Base-by-base conservation (phyloP, 768 basidiomycete species). In the Boletus fagicola region DNA sequence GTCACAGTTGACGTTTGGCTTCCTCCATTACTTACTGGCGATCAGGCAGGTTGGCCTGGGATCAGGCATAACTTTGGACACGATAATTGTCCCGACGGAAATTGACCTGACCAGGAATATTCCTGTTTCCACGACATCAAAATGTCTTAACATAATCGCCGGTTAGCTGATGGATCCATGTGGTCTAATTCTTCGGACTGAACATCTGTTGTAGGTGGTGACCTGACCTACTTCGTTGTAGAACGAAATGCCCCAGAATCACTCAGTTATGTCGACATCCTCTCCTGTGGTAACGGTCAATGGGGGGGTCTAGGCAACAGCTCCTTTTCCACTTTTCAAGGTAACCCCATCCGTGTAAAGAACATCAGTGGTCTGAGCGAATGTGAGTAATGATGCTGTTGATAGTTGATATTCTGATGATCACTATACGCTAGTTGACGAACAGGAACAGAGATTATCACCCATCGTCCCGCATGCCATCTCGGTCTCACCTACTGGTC, bases 201-300 rank as follows among this genome's bases (percentile, higher is more conserved):
- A 60, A 30, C 30, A 30, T 33, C 22, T 51, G 50, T 57, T 35
- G 5, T 30, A 86, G 90, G 88, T 22, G 91, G 89, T 16, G 85
- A 93, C 68, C 71, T 91, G 62, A 85, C 88, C 6, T 87, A 85
- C 56, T 94, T 94, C 68, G 81, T 84, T 28, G 85, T 90, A 24
- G 85, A 93, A 72, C 80, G 82, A 33, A 67, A 51, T 51, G 71
- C 72, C 22, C 68, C 66, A 20, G 68, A 68, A 36, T 60, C 75
- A 5, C 72, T 71, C 40, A 70, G 66, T 28, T 74, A 73, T 46
- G 66, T 85, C 15, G 83, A 86, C 59, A 61, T 94, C 3, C 79
- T 94, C 30, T 83, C 88, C 57, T 88, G 87, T 64, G 92, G 93
- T 3, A 90, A 91, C 66, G 94, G 93, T 1, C 86, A 91, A 66